Conservation (phyloP, 1,284 basidiomycete genomes). For the Cryptococcus jaspeensis region DNA sequence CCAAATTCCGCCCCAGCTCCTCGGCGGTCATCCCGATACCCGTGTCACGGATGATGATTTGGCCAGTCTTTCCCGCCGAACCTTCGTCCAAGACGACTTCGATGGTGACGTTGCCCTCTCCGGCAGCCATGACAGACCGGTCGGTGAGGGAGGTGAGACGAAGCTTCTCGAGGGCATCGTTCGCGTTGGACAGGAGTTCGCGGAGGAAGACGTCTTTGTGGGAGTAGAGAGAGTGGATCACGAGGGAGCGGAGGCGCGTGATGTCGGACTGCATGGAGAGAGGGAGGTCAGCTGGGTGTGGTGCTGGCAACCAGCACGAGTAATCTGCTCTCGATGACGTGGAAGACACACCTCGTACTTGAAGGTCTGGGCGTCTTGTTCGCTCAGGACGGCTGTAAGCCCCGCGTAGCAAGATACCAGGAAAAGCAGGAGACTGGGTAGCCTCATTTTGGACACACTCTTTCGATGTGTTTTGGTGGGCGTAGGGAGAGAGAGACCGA, state of each 20-base stretch:
- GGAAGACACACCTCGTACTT: conserved; percentile 68
- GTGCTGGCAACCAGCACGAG: too few species aligned
- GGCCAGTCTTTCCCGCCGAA: conserved; percentile 62
- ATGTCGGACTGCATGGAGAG: conserved; percentile 72
- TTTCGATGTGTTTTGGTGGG: neutral
- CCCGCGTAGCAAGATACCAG: conserved; percentile 54
- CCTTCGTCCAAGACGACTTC: conserved; percentile 64
- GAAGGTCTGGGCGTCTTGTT: conserved; percentile 53
- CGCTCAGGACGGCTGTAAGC: conserved; percentile 60
- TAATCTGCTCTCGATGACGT: neutral
- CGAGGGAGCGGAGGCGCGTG: conserved; percentile 82
- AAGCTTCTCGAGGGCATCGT: conserved; percentile 91
- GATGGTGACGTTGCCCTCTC: conserved; percentile 78
- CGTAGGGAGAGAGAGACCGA: too few species aligned
- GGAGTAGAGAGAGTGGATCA: conserved; percentile 65
- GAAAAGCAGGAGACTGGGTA: conserved; percentile 19
- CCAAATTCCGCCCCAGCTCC: conserved; percentile 68
- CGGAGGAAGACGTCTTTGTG: conserved; percentile 86
- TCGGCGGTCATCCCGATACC: conserved; percentile 91
- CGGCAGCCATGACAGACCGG: conserved; percentile 60
- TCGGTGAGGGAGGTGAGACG: conserved; percentile 80
- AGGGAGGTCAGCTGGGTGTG: neutral
- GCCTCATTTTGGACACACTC: conserved; percentile 19
- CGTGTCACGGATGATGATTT: conserved; percentile 79
- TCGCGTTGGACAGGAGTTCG: conserved; percentile 89